Evolutionary conservation across 352 stramenopile species (phyloP), one percentile per base, ranked within the genome.

Genomic region (Phytophthora gonapodyides): DNA sequence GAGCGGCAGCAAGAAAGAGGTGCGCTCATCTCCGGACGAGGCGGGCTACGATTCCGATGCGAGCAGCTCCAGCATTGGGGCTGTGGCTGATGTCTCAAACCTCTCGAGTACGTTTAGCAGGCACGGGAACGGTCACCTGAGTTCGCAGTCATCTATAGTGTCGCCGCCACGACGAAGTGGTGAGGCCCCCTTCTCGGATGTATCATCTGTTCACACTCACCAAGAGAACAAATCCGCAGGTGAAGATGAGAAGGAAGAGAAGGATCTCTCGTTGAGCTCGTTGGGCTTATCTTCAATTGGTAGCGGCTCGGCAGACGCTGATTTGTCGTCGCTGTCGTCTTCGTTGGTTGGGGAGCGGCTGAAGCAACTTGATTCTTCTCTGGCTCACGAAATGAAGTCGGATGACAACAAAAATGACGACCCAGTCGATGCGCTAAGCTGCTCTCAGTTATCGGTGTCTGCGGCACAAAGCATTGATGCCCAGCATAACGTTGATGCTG

Each of bases 231-330:
- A 57, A 2, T 56, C 67, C 21, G 54, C 17, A 16, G 0, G 38
- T 6, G 27, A 58, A 30, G 34, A 61, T 2, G 49, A 55, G 15
- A 58, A 42, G 2, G 42, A 49, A 35, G 52, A 47, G 2, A 58
- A 63, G 4, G 60, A 69, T 11, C 45, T 63, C 34, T 75, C 69
- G 10, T 44, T 83, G 16, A 90, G 82, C 50, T 91, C 80, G 2
- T 55, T 93, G 60, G 54, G 66, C 1, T 61, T 93, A 13, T 93
- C 84, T 19, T 89, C 82, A 7, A 75, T 93, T 48, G 88, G 78
- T 40, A 70, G 75, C 45, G 36, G 49, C 0, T 89, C 74, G 0
- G 47, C 71, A 24, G 46, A 44, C 19, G 88, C 76, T 2, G 71
- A 88, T 13, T 54, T 89, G 12, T 93, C 81, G 13, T 93, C 84